Percentiles rank a stretch among this genome's conserved stretches.
Evolutionary conservation across 345 rosid genomes (phyloP).

Genomic region (Lepidium aucheri): DNA sequence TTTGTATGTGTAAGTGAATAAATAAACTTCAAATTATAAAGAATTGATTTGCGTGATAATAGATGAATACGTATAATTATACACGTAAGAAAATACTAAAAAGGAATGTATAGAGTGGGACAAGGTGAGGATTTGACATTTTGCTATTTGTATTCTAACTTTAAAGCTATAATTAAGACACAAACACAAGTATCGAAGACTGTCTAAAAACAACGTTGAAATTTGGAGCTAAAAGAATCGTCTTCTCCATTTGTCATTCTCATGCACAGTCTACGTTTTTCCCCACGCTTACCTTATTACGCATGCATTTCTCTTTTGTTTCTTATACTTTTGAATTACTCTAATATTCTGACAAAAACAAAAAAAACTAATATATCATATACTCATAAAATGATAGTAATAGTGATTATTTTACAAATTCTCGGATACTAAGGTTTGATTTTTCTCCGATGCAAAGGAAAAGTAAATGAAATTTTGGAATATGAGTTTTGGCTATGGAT

Average conservation of each 20-base stretch:
- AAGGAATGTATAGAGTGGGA: constrained; percentile 20
- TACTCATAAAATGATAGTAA: too few relatives aligned
- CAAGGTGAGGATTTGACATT: constrained; percentile 58
- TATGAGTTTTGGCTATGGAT: too few relatives aligned
- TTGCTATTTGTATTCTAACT: constrained; percentile 6
- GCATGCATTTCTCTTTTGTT: constrained; percentile 2
- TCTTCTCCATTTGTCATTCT: constrained; percentile 80
- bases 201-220: constrained; percentile 42
- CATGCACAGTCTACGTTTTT: constrained; percentile 33
- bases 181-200: constrained; percentile 49
- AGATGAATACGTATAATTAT: too few relatives aligned
- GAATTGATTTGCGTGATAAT: too few relatives aligned
- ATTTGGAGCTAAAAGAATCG: constrained; percentile 62
- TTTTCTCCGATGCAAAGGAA: too few relatives aligned
- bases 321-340: neutral
- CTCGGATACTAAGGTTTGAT: too few relatives aligned
- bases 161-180: neutral
- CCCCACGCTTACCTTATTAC: constrained; percentile 16
- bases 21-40: too few relatives aligned
- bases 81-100: neutral
- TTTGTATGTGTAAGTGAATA: too few relatives aligned
- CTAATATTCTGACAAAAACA: too few relatives aligned
- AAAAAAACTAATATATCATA: too few relatives aligned
- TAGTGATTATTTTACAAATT: too few relatives aligned
- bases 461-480: too few relatives aligned